A percentile compares a stretch with the other conserved stretches of the same genome.
These are phyloP conservation scores for Curvularia sp. DNA, from an alignment of 2,329 filamentous ascomycete genomes.

Conservation along the genomic window DNA sequence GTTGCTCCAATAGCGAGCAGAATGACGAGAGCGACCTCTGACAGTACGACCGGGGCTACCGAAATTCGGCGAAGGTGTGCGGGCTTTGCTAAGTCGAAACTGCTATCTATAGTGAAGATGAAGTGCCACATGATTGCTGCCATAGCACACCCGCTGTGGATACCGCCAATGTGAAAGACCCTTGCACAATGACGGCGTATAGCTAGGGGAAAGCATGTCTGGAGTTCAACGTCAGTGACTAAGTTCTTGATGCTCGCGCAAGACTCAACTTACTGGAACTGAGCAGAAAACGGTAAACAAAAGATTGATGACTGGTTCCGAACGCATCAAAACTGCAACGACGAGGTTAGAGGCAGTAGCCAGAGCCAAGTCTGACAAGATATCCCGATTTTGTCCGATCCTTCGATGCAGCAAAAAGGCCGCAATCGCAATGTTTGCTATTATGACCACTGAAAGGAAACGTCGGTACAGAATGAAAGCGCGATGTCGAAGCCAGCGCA, in stretches of 20 bases:
- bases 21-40: conserved; percentile 38
- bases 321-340: conserved; percentile 44
- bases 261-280: conserved; percentile 29
- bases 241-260: neutral
- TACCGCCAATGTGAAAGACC: conserved; percentile 48
- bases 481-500: conserved; percentile 44
- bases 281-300: conserved; percentile 47
- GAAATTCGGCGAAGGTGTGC: conserved; percentile 24
- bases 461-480: conserved; percentile 41
- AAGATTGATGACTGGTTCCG: conserved; percentile 48
- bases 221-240: neutral
- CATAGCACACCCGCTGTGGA: conserved; percentile 48
- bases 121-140: conserved; percentile 53
- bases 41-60: conserved; percentile 34
- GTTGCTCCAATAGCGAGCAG: conserved; percentile 40
- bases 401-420: conserved; percentile 33
- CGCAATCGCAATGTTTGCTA: conserved; percentile 37
- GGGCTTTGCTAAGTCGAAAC: conserved; percentile 39
- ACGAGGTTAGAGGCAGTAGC: conserved; percentile 48
- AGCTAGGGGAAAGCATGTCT: conserved; percentile 32
- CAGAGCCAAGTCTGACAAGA: conserved; percentile 41
- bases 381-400: conserved; percentile 26
- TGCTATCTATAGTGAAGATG: conserved; percentile 51
- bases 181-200: conserved; percentile 44
- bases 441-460: conserved; percentile 39